Conservation (phyloP, 2,329 filamentous ascomycete genomes). For the Ramularia collo-cygni region DNA sequence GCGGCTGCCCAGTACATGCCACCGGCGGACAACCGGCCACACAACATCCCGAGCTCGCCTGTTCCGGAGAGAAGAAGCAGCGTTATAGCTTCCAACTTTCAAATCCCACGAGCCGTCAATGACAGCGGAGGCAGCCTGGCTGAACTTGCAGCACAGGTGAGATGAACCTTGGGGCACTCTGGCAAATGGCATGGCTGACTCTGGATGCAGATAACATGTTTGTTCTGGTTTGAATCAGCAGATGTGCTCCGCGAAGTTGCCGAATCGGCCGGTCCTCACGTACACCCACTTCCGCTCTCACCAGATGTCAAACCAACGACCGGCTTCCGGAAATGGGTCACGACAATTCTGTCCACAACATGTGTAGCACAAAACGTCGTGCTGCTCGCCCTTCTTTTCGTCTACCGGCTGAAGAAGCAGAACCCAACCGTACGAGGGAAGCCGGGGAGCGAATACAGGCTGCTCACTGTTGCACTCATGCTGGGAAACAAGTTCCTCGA, state of each 20-base stretch:
- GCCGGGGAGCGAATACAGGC: slow-evolving; percentile 83
- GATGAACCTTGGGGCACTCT: slow-evolving; percentile 23
- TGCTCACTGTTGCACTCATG: slow-evolving; percentile 94
- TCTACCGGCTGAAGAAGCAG: slow-evolving; percentile 84
- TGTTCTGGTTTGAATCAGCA: slow-evolving; percentile 95
- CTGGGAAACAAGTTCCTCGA: slow-evolving; percentile 97
- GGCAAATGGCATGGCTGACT: slow-evolving; percentile 1
- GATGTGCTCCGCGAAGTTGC: slow-evolving; percentile 71
- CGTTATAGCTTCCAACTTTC: slow-evolving; percentile 48
- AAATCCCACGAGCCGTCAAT: slow-evolving; percentile 70
- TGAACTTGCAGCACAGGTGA: slow-evolving; percentile 76
- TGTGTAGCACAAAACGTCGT: slow-evolving; percentile 97
- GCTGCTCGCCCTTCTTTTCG: slow-evolving; percentile 79
- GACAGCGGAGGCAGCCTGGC: slow-evolving; percentile 67
- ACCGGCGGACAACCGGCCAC: too few relatives aligned
- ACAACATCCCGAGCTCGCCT: too few relatives aligned
- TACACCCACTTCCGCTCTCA: slow-evolving; percentile 49
- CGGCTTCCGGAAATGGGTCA: slow-evolving; percentile 90
- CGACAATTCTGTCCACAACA: slow-evolving; percentile 82
- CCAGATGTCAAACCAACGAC: slow-evolving; percentile 67
- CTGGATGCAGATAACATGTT: slow-evolving; percentile 68
- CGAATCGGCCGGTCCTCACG: slow-evolving; percentile 32
- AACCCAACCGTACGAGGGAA: slow-evolving; percentile 87
- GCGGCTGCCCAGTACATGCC: slow-evolving; percentile 5
- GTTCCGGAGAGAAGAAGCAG: slow-evolving; percentile 20